Percentiles rank a stretch among this genome's conserved stretches.
phyloP scores from a whole-genome alignment of 2,329 filamentous ascomycete species.

The Ceratocystis variospora region DNA sequence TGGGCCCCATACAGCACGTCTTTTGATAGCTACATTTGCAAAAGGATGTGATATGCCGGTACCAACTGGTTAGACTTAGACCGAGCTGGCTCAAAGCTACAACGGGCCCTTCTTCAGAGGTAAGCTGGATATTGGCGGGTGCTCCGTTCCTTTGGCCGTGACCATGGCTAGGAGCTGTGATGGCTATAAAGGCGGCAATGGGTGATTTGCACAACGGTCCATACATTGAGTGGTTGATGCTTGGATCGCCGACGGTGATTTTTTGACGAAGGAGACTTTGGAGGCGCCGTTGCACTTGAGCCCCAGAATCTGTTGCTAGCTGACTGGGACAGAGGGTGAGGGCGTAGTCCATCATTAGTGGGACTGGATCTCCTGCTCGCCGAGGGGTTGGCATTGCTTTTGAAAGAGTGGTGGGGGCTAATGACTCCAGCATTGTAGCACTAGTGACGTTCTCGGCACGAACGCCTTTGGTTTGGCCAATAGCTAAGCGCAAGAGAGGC shows the following conservation, averaged over 20 bases:
- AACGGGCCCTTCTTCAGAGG: background rate
- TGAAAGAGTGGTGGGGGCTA: slow-evolving; percentile 8
- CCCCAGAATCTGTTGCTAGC: slow-evolving; percentile 3
- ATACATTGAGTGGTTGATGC: slow-evolving; percentile 16
- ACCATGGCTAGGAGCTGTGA: slow-evolving; percentile 4
- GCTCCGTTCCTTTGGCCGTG: slow-evolving; percentile 1
- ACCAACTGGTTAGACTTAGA: slow-evolving; percentile 12
- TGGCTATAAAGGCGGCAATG: slow-evolving; percentile 13
- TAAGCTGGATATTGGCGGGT: background rate
- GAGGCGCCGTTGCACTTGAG: slow-evolving; percentile 14
- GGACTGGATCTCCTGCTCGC: background rate
- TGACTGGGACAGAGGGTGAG: slow-evolving; percentile 10
- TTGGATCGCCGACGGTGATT: slow-evolving; percentile 3
- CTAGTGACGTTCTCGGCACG: slow-evolving; percentile 10
- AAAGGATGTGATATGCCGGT: slow-evolving; percentile 11
- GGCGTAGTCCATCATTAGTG: slow-evolving; percentile 16
- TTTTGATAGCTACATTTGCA: slow-evolving; percentile 15
- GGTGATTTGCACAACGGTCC: slow-evolving; percentile 15
- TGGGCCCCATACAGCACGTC: slow-evolving; percentile 11
- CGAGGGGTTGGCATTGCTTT: slow-evolving; percentile 5
- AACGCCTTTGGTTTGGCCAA: slow-evolving; percentile 4
- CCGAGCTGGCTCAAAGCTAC: slow-evolving; percentile 10
- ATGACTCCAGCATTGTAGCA: slow-evolving; percentile 7
- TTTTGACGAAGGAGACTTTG: slow-evolving; percentile 6
- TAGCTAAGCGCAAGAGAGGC: slow-evolving; percentile 14